Evolutionary conservation across 129 eudicot genomes (phyloP).

Genomic region (Lonicera japonica): DNA sequence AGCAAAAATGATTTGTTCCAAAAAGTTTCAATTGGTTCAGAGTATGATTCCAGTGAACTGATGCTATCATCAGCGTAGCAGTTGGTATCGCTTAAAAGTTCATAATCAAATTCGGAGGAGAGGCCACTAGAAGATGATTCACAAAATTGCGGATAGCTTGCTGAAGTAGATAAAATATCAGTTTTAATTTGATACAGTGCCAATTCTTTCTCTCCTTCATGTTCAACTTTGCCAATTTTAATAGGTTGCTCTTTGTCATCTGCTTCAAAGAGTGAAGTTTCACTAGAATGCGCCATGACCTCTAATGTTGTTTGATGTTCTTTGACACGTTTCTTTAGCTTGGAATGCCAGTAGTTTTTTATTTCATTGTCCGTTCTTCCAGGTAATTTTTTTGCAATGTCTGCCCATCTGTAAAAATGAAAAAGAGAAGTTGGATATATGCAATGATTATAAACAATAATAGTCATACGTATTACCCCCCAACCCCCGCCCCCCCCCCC

Average conservation of each 20-base stretch:
- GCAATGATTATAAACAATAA: too few relatives aligned
- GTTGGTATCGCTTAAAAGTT: not conserved
- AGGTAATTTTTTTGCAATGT: slow-evolving; percentile 11
- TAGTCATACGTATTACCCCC: not conserved
- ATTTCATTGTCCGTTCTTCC: slow-evolving; percentile 29
- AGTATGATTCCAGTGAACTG: not conserved
- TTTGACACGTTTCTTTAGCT: slow-evolving; percentile 15
- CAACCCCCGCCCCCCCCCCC: too few relatives aligned
- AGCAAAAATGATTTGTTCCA: not conserved
- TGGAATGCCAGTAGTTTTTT: slow-evolving; percentile 22
- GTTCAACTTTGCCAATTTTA: too few relatives aligned
- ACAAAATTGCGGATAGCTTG: not conserved
- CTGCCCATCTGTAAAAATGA: slow-evolving; percentile 18
- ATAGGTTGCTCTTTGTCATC: not conserved
- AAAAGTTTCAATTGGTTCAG: not conserved
- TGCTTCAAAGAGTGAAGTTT: not conserved
- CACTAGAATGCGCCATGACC: not conserved
- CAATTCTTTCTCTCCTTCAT: too few relatives aligned
- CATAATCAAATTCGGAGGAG: not conserved
- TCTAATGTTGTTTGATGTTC: not conserved
- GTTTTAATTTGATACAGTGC: too few relatives aligned
- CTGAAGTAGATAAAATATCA: not conserved
- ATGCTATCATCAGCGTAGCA: not conserved
- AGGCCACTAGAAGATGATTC: not conserved
- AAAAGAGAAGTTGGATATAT: not conserved